Base-by-base conservation (phyloP, 2,329 filamentous ascomycete genomes). In the Pseudogymnoascus sp. region DNA sequence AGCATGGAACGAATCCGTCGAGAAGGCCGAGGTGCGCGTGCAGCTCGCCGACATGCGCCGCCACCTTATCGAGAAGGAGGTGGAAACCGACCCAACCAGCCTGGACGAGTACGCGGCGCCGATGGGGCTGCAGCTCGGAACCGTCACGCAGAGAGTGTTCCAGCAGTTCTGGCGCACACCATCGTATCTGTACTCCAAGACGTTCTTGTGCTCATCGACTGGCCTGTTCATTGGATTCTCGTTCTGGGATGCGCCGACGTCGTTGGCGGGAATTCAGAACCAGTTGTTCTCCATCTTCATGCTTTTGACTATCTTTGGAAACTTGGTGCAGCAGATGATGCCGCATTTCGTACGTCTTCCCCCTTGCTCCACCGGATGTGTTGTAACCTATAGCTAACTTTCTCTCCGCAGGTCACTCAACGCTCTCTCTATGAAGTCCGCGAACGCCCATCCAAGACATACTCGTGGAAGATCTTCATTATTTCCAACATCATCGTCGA, bases 401-500 rank as follows among this genome's bases (percentile, higher is more conserved):
- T 16, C 26, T 16, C 47, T 10, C 6, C 44, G 21, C 42, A 53
- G 47, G 47, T 56, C 29, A 67, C 65, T 2, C 70, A 72, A 44
- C 67, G 72, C 7, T 61, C 67, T 13, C 61, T 93, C 26, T 95
- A 90, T 75, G 77, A 88, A 72, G 84, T 82, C 1, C 82, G 90
- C 4, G 90, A 95, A 73, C 82, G 86, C 59, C 89, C 84, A n/a
- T 84, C 87, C 14, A 91, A 91, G 73, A 91, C 91, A 26, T 95
- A 93, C 75, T 86, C 84, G 1, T 90, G 86, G 78, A 78, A 89
- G 65, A 77, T 86, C 29, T 76, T 89, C 13, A 81, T 90, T 69
- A 72, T 88, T 0, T 89, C 89, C 63, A 86, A 89, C 37, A 89
- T 96, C 67, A 77, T 92, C 31, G 90, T 93, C 64, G 93, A 96